A percentile compares a stretch with the other conserved stretches of the same genome.
Conservation (phyloP, 2,329 filamentous ascomycete species). For the Byssochlamys sp. region DNA sequence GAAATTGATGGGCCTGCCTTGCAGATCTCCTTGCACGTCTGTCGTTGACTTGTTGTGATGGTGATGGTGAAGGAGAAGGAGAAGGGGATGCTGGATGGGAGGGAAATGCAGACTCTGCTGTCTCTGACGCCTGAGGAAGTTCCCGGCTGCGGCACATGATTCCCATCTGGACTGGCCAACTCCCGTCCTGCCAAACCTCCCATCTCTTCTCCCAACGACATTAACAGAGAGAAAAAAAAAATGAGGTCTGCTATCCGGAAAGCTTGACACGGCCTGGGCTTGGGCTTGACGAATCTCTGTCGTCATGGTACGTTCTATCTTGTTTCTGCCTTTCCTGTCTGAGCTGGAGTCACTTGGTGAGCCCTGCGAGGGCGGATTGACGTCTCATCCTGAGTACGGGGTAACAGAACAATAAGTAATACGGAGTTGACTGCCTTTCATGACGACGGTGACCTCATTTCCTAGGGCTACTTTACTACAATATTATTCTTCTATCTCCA, state of each 20-base stretch:
- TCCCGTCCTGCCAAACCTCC: background rate
- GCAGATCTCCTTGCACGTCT: background rate
- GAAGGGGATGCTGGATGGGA: background rate
- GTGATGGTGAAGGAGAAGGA: background rate
- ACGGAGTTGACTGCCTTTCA: background rate
- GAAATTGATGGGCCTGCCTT: background rate
- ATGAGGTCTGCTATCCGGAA: background rate
- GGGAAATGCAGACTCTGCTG: background rate
- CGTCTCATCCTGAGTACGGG: background rate
- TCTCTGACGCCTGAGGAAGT: background rate
- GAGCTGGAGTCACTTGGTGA: background rate
- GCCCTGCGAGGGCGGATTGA: background rate
- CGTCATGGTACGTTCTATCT: background rate
- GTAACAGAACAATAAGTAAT: background rate
- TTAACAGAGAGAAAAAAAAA: no score
- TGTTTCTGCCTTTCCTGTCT: background rate
- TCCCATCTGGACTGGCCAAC: background rate
- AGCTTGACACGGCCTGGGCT: background rate
- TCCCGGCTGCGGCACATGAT: background rate
- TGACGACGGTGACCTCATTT: background rate
- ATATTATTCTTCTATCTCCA: background rate
- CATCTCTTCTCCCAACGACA: background rate
- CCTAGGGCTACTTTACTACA: no score
- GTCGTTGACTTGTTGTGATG: slow-evolving; percentile 1
- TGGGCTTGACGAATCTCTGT: background rate